A percentile compares a stretch with the other conserved stretches of the same genome.
These are phyloP conservation scores for Quillaja saponaria DNA, from an alignment of 306 rosid species.

Conservation along the genomic window DNA sequence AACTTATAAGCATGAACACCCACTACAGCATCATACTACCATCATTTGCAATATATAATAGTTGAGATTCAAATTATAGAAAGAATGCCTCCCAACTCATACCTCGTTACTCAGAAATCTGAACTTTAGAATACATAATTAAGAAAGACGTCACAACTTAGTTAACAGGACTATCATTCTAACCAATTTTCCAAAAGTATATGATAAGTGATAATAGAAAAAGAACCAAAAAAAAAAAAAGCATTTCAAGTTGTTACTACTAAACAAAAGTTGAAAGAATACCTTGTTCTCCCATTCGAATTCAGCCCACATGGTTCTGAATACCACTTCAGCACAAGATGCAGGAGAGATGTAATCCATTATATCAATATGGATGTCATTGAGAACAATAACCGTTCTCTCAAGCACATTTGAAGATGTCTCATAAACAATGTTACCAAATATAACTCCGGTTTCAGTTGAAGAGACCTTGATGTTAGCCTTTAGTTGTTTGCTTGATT, in stretches of 20 bases:
- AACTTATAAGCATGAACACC: no score
- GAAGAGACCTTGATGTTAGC: constrained; percentile 99
- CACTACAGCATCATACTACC: no score
- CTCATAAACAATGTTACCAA: constrained; percentile 95
- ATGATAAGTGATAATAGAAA: no score
- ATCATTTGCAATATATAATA: no score
- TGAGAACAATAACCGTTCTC: constrained; percentile 90
- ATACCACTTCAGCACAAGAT: constrained; percentile 84
- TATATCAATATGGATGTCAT: constrained; percentile 98
- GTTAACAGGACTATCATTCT: no score
- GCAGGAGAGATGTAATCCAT: constrained; percentile 99
- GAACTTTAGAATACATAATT: no score
- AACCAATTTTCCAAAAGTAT: no score
- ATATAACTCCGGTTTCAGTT: constrained; percentile 95
- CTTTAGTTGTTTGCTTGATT: constrained; percentile 92
- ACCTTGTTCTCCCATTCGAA: constrained; percentile 99
- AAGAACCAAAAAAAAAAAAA: no score
- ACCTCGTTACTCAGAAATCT: no score
- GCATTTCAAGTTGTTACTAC: background rate
- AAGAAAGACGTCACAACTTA: no score
- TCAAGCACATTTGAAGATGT: constrained; percentile 88
- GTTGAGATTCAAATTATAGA: no score
- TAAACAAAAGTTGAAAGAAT: constrained; percentile 2
- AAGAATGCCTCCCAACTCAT: no score
- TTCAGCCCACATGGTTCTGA: constrained; percentile 99